These are phyloP conservation scores for Calonectria pseudoreteaudii DNA, from an alignment of 2,329 filamentous ascomycete genomes.

Conservation along the genomic window DNA sequence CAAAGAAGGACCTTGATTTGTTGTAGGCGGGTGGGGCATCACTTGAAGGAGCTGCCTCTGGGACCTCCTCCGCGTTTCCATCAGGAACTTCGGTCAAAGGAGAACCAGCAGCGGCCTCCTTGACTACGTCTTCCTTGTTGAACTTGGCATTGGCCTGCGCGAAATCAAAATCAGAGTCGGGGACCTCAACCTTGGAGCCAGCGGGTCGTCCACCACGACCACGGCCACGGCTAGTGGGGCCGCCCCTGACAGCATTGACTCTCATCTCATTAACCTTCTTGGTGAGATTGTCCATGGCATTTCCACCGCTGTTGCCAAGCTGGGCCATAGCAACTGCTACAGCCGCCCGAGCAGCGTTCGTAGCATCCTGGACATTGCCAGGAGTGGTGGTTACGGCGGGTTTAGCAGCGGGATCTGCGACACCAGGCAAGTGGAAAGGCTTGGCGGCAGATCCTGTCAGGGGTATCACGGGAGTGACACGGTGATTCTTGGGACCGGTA, in stretches of 20 bases:
- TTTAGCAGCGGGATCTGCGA: slow-evolving; percentile 50
- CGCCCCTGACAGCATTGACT: slow-evolving; percentile 66
- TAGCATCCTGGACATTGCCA: slow-evolving; percentile 71
- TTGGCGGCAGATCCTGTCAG: slow-evolving; percentile 62
- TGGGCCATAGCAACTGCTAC: slow-evolving; percentile 86
- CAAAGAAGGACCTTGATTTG: slow-evolving; percentile 92
- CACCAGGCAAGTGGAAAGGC: slow-evolving; percentile 50
- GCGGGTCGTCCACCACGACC: slow-evolving; percentile 59
- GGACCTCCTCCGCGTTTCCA: slow-evolving; percentile 50
- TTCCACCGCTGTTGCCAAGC: slow-evolving; percentile 61
- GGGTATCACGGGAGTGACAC: slow-evolving; percentile 75
- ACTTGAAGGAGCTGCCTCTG: slow-evolving; percentile 55
- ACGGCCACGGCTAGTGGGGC: slow-evolving; percentile 62
- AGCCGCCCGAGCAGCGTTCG: slow-evolving; percentile 79
- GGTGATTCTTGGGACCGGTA: slow-evolving; percentile 62
- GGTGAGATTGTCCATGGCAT: slow-evolving; percentile 76
- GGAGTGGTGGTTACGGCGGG: slow-evolving; percentile 50
- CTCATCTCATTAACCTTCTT: slow-evolving; percentile 84
- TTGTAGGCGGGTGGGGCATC: slow-evolving; percentile 76
- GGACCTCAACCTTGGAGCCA: slow-evolving; percentile 83
- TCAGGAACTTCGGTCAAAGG: slow-evolving; percentile 68
- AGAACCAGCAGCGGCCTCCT: slow-evolving; percentile 88
- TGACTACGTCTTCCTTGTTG: slow-evolving; percentile 71
- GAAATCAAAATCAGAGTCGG: slow-evolving; percentile 93
- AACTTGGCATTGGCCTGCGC: slow-evolving; percentile 65